Conservation (phyloP, 2,329 filamentous ascomycete species). For the Berkeleyomyces rouxiae region DNA sequence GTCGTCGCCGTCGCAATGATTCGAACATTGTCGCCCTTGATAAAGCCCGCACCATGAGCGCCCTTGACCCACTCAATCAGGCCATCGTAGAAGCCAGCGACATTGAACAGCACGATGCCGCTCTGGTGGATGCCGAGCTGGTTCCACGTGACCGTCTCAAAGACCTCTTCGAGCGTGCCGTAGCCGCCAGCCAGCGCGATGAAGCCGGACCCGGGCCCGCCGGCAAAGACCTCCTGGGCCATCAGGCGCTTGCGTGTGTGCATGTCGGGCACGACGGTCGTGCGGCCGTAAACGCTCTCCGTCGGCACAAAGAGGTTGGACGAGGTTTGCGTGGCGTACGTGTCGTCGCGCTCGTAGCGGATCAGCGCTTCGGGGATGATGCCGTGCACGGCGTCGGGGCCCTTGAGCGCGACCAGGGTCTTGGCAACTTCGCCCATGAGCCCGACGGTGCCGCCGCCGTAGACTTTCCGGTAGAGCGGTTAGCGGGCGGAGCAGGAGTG, state of each 20-base stretch:
- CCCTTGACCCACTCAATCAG: conserved; percentile 66
- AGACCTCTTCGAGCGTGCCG: conserved; percentile 89
- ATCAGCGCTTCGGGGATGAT: conserved; percentile 83
- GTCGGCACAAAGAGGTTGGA: conserved; percentile 32
- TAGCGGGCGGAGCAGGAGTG: conserved; percentile 9
- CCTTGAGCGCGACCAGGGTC: conserved; percentile 67
- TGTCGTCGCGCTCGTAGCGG: conserved; percentile 53
- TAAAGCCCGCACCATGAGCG: conserved; percentile 61
- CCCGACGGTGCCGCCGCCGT: conserved; percentile 85
- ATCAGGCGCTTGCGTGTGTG: conserved; percentile 90
- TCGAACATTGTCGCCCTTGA: conserved; percentile 48
- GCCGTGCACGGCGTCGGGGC: conserved; percentile 71
- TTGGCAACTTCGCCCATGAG: conserved; percentile 90
- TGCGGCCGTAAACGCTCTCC: conserved; percentile 55
- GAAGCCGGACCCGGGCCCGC: conserved; percentile 73
- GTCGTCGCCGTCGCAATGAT: conserved; percentile 66
- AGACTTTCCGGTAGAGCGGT: conserved; percentile 38
- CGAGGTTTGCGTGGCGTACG: conserved; percentile 26
- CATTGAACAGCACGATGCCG: conserved; percentile 68
- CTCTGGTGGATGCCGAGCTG: conserved; percentile 80
- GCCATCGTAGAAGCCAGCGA: conserved; percentile 85
- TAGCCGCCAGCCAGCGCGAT: conserved; percentile 79
- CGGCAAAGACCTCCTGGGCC: conserved; percentile 70
- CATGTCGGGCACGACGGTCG: conserved; percentile 87
- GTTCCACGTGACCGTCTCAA: conserved; percentile 87